Base-by-base conservation (phyloP, 805 yeast genomes). In the Cyberlindnera xishuangbannaensis region DNA sequence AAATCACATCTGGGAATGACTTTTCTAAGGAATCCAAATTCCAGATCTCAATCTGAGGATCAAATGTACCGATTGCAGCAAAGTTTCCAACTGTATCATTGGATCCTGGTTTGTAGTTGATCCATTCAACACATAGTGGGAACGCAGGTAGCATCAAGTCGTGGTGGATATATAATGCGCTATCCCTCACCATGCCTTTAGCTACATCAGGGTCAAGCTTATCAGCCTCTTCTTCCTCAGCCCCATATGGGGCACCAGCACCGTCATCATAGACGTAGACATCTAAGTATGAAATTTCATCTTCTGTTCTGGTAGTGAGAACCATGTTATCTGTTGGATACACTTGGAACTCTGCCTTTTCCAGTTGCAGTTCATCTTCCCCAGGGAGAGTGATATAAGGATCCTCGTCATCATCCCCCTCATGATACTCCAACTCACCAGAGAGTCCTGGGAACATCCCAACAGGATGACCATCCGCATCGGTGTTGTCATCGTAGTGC, bases 1-100 rank as follows among this genome's bases (percentile, higher is more conserved):
- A 67, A 42, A 92, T 86, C 46, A 83, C 71, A 54, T 88, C 95
- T 11, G 98, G 98, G 71, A 84, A 90, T 18, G 95, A 90, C 51
- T 86, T 86, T 48, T 92, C 97, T 22, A 90, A 67, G 43, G 81
- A 78, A 57, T 92, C 98, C 51, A 92, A 66, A 59, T 92, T 87
- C 97, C 97, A 92, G 41, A 92, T 73, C 62, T 92, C 98, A 59
- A 92, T 90, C 54, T 83, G 94, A 25, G 98, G 98, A 49, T 90
- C 97, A 56, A 92, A 90, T 2, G 97, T 84, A 55, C 97, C 97
- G 44, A 92, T 68, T 11, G 98, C 98, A 2, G 95, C 97, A 60
- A 85, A 87, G 60, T 87, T 92, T 9, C 95, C 96, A 19, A 77
- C 62, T 40, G 75, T 71, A 15, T 61, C 72, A 6, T 26, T 16